phyloP scores from a whole-genome alignment of 306 rosid species.

The Cicer pinnatifidum region DNA sequence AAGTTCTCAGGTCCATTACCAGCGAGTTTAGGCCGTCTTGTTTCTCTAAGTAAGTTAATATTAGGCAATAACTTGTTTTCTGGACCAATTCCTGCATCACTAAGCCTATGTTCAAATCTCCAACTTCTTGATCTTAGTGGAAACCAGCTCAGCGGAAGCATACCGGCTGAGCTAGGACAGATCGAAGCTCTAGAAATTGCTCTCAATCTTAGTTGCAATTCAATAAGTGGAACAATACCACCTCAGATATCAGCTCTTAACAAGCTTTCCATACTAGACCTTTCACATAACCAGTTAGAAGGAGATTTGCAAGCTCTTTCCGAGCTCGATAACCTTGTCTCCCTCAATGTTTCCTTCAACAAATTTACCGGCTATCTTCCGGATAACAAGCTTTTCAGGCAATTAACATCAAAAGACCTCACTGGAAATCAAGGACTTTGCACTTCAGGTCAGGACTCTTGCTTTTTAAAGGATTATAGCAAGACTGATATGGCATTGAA shows the following conservation, averaged over 20 bases:
- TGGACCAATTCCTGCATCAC: slow-evolving; percentile 75
- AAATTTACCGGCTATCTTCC: slow-evolving; percentile 80
- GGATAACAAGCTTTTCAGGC: slow-evolving; percentile 81
- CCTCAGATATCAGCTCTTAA: slow-evolving; percentile 67
- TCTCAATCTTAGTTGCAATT: slow-evolving; percentile 83
- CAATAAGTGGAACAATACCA: slow-evolving; percentile 72
- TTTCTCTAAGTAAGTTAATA: slow-evolving; percentile 70
- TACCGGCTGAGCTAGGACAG: slow-evolving; percentile 69
- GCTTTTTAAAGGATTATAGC: slow-evolving; percentile 60
- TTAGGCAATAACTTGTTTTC: slow-evolving; percentile 70
- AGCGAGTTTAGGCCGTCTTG: slow-evolving; percentile 70
- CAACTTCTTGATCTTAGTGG: slow-evolving; percentile 89
- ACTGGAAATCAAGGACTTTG: slow-evolving; percentile 79
- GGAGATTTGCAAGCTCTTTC: slow-evolving; percentile 74
- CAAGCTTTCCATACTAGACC: slow-evolving; percentile 83
- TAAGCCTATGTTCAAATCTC: slow-evolving; percentile 73
- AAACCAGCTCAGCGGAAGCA: slow-evolving; percentile 68
- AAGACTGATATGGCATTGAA: slow-evolving; percentile 47
- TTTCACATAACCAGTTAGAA: slow-evolving; percentile 81
- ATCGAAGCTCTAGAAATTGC: slow-evolving; percentile 79
- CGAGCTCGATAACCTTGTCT: slow-evolving; percentile 79
- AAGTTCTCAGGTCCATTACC: slow-evolving; percentile 66
- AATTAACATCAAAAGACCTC: slow-evolving; percentile 67
- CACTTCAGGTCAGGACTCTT: slow-evolving; percentile 63
- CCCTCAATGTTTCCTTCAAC: slow-evolving; percentile 83